Conservation (phyloP, 2,329 filamentous ascomycete genomes). For the Berkeleyomyces rouxiae region DNA sequence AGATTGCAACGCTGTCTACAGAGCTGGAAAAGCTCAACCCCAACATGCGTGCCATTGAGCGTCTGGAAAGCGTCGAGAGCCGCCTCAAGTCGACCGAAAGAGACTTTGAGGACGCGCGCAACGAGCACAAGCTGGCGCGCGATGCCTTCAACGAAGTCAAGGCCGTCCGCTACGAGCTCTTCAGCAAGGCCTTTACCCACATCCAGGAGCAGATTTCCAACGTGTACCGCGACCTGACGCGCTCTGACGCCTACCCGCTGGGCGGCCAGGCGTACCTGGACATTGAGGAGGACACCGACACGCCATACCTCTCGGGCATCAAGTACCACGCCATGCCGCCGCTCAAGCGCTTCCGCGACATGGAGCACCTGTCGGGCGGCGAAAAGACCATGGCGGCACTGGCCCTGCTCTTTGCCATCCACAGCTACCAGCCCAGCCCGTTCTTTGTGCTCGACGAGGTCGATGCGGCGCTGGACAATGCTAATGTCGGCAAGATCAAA, state of each 20-base stretch:
- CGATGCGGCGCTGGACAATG: conserved; percentile 93
- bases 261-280: conserved; percentile 81
- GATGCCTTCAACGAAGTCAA: conserved; percentile 75
- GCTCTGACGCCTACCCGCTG: conserved; percentile 79
- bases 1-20: conserved; percentile 53
- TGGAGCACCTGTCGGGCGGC: conserved; percentile 93
- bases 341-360: conserved; percentile 93
- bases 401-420: conserved; percentile 90
- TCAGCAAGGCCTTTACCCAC: conserved; percentile 88
- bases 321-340: conserved; percentile 99
- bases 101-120: conserved; percentile 75
- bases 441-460: conserved; percentile 99
- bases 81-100: conserved; percentile 71
- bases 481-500: conserved; percentile 89
- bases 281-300: conserved; percentile 84
- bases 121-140: conserved; percentile 54
- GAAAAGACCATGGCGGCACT: conserved; percentile 98
- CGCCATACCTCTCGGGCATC: conserved; percentile 87
- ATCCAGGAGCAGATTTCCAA: conserved; percentile 88
- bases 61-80: conserved; percentile 69
- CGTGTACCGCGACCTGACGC: conserved; percentile 90
- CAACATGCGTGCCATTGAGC: conserved; percentile 90
- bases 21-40: conserved; percentile 91
- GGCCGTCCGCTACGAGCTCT: conserved; percentile 69
- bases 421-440: conserved; percentile 85